phyloP scores from a whole-genome alignment of 257 asterid genomes.

The Solanum virginianum region DNA sequence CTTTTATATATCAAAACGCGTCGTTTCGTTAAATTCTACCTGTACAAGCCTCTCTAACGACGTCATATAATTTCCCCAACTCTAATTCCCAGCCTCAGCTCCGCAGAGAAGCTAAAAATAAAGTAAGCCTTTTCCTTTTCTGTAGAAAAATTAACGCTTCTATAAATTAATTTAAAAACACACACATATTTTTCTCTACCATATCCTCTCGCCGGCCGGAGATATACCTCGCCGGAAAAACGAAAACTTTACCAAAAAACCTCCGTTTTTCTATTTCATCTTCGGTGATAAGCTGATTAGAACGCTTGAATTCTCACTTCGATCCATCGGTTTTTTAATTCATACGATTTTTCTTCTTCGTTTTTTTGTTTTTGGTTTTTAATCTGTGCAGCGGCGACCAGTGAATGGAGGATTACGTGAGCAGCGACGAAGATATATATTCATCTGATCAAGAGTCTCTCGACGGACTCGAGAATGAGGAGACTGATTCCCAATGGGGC shows the following conservation, averaged over 20 bases:
- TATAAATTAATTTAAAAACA: background rate
- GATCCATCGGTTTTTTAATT: background rate
- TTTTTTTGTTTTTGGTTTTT: background rate
- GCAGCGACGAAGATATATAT: conserved; percentile 43
- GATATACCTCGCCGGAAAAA: background rate
- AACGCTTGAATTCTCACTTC: background rate
- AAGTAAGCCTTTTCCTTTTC: background rate
- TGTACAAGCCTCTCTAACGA: background rate
- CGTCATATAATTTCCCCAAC: background rate
- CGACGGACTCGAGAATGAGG: conserved; percentile 57
- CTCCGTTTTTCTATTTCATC: background rate
- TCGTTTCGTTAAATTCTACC: background rate
- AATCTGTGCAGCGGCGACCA: background rate
- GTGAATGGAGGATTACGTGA: conserved; percentile 40
- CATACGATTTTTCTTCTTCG: background rate
- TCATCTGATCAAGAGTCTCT: conserved; percentile 52
- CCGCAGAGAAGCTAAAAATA: background rate
- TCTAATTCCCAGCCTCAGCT: background rate
- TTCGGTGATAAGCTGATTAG: background rate
- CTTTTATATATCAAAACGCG: background rate
- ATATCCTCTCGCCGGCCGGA: background rate
- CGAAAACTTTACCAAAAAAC: background rate
- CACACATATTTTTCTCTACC: background rate
- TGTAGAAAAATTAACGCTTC: background rate
- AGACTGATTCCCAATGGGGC: conserved; percentile 31